Percentiles rank a stretch among this genome's conserved stretches.
Evolutionary conservation across 2,329 filamentous ascomycete genomes (phyloP).

Genomic region (Ophiosphaerella herpotricha): DNA sequence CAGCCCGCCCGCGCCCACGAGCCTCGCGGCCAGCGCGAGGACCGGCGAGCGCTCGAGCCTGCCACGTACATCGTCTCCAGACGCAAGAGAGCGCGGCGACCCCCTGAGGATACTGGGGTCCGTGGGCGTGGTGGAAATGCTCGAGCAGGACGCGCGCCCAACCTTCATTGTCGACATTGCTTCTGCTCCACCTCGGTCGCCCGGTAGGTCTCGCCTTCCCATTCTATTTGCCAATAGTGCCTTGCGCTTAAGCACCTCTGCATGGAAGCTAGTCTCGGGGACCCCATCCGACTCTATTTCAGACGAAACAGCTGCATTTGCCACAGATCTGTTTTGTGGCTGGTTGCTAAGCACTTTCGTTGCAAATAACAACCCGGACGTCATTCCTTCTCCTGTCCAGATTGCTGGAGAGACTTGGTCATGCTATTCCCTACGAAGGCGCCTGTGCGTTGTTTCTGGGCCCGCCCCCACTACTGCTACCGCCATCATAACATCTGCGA

Average conservation of each 20-base stretch:
- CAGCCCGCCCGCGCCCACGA: constrained; percentile 49
- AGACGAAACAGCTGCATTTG: constrained; percentile 45
- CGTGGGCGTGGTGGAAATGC: constrained; percentile 70
- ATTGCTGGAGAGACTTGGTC: constrained; percentile 73
- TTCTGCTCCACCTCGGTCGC: constrained; percentile 60
- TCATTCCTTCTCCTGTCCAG: constrained; percentile 53
- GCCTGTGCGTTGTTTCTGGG: constrained; percentile 71
- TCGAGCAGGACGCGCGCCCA: constrained; percentile 77
- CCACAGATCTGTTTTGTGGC: constrained; percentile 62
- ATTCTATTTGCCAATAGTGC: constrained; percentile 72
- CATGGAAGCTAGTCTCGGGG: constrained; percentile 62
- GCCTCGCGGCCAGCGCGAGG: constrained; percentile 59
- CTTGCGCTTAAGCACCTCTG: constrained; percentile 60
- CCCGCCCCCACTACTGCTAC: constrained; percentile 12
- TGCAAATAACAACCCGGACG: constrained; percentile 58
- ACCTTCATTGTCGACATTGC: constrained; percentile 75
- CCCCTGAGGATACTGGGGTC: constrained; percentile 63
- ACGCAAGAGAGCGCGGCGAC: constrained; percentile 54
- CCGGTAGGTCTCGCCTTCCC: constrained; percentile 56
- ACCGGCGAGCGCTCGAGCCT: constrained; percentile 59
- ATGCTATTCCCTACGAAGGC: constrained; percentile 68
- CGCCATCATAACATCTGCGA: constrained; percentile 37
- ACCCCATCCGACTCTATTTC: constrained; percentile 36
- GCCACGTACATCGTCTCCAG: constrained; percentile 57
- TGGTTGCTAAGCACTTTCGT: constrained; percentile 67